Percentiles rank a stretch among this genome's conserved stretches.
phyloP scores from a whole-genome alignment of 73 alveolate species.

The Tetrahymena borealis region DNA sequence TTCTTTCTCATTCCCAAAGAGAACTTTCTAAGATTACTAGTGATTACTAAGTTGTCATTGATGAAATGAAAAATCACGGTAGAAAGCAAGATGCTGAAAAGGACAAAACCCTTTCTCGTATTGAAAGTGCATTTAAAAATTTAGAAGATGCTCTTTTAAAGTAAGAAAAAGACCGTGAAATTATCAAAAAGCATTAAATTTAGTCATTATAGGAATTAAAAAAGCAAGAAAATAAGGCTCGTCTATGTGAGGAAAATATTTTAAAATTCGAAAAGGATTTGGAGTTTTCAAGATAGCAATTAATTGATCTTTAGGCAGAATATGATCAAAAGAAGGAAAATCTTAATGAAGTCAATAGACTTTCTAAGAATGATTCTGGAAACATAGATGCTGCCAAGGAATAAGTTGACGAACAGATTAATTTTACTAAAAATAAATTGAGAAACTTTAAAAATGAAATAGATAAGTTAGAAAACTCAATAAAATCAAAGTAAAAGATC shows the following conservation, averaged over 20 bases:
- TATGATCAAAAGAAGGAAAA: constrained; percentile 43
- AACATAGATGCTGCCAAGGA: background rate
- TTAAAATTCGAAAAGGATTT: constrained; percentile 16
- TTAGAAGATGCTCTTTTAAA: background rate
- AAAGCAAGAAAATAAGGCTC: background rate
- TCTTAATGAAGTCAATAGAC: constrained; percentile 23
- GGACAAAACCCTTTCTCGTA: background rate
- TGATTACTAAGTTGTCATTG: background rate
- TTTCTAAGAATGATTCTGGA: constrained; percentile 10
- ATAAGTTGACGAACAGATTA: constrained; percentile 14
- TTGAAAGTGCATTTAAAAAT: background rate
- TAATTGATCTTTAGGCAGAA: constrained; percentile 28
- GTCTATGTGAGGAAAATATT: background rate
- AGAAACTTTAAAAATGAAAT: constrained; percentile 45
- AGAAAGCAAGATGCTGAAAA: constrained; percentile 1
- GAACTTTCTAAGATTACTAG: background rate
- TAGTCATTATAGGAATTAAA: background rate
- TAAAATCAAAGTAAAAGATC: constrained; percentile 40
- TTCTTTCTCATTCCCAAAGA: background rate
- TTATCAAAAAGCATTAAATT: background rate
- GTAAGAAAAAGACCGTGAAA: background rate
- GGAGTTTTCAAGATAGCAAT: constrained; percentile 14
- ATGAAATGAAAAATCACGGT: background rate
- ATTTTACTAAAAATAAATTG: background rate
- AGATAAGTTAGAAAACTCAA: constrained; percentile 40